These are phyloP conservation scores for Stachybotrys chartarum DNA, from an alignment of 2,329 filamentous ascomycete genomes.

Conservation along the genomic window DNA sequence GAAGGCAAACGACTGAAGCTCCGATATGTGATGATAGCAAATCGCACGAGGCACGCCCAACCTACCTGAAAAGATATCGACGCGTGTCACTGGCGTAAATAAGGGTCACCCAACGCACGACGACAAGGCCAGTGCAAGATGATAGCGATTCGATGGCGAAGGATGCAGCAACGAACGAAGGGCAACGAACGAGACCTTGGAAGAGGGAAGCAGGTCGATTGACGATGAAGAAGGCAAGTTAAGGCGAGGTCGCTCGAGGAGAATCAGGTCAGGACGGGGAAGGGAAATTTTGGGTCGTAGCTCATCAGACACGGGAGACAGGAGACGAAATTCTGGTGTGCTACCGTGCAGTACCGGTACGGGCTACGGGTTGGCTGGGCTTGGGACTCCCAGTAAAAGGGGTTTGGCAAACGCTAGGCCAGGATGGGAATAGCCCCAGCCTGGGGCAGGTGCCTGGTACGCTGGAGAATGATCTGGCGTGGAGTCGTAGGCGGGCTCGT, in stretches of 20 bases:
- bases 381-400: conserved; percentile 19
- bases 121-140: no score
- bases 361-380: background rate
- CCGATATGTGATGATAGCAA: no score
- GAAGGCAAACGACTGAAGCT: background rate
- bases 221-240: conserved; percentile 12
- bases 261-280: conserved; percentile 7
- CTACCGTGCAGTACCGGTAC: conserved; percentile 15
- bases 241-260: conserved; percentile 10
- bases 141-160: no score
- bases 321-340: conserved; percentile 25
- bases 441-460: conserved; percentile 1
- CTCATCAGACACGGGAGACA: conserved; percentile 8
- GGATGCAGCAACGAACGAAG: background rate
- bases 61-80: background rate
- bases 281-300: conserved; percentile 19
- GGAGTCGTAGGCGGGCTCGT: background rate
- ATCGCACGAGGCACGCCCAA: no score
- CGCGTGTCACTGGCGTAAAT: no score
- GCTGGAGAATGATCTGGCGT: background rate
- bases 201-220: background rate
- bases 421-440: conserved; percentile 11
- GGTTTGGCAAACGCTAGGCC: conserved; percentile 21
- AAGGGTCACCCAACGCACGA: no score
- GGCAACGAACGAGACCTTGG: background rate